These are phyloP conservation scores for Canavalia ensiformis DNA, from an alignment of 306 rosid genomes.

Conservation along the genomic window DNA sequence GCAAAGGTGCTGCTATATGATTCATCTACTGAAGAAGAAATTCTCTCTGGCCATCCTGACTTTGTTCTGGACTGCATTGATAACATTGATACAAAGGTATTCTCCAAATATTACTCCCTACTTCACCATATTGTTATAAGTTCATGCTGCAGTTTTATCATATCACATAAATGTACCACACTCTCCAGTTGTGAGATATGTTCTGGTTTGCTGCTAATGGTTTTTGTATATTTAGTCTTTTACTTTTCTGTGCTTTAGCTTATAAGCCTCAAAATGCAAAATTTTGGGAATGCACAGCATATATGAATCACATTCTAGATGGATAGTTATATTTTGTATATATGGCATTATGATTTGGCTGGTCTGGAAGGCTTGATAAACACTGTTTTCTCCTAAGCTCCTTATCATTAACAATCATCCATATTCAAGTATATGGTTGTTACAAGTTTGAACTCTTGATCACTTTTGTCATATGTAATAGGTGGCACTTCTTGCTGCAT, in stretches of 20 bases:
- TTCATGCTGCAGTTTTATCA: background rate
- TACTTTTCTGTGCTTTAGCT: conserved; percentile 23
- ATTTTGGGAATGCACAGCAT: conserved; percentile 21
- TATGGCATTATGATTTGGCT: conserved; percentile 22
- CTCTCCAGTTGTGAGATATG: background rate
- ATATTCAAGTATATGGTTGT: conserved; percentile 35
- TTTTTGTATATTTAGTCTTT: conserved; percentile 32
- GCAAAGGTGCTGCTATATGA: conserved; percentile 88
- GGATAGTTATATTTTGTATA: conserved; percentile 3
- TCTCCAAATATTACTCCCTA: conserved; percentile 28
- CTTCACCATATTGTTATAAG: conserved; percentile 27
- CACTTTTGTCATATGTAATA: conserved; percentile 61
- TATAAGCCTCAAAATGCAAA: conserved; percentile 18
- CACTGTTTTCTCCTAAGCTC: background rate
- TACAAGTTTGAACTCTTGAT: conserved; percentile 46
- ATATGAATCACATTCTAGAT: conserved; percentile 5
- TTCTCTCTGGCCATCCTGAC: conserved; percentile 91
- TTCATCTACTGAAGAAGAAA: conserved; percentile 90
- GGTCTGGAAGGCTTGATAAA: conserved; percentile 6
- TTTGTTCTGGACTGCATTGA: conserved; percentile 95
- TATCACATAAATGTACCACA: background rate
- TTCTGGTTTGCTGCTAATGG: background rate
- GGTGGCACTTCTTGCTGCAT: conserved; percentile 99
- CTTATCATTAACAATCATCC: conserved; percentile 22
- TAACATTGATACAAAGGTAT: conserved; percentile 95